These are phyloP conservation scores for Gilbertella persicaria DNA, from an alignment of 371 early-diverging fungal genomes.

Conservation along the genomic window DNA sequence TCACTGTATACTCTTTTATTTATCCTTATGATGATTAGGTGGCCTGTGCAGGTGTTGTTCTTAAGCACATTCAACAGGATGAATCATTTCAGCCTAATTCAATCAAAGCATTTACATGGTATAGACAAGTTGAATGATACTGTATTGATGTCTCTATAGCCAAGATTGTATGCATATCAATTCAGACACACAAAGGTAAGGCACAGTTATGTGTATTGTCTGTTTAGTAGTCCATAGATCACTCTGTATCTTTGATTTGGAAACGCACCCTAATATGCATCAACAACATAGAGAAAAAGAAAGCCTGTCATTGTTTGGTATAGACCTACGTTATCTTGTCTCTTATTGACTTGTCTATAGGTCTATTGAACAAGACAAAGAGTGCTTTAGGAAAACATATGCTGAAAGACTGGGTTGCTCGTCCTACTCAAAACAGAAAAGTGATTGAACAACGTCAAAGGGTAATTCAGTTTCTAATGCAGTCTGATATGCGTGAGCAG, in stretches of 20 bases:
- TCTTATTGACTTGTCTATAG: conserved; percentile 32
- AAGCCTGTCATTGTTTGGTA: conserved; percentile 72
- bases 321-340: too few species aligned
- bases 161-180: conserved; percentile 57
- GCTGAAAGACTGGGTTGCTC: conserved; percentile 66
- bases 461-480: conserved; percentile 53
- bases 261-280: conserved; percentile 69
- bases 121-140: not conserved
- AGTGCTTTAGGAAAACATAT: conserved; percentile 60
- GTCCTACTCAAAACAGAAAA: conserved; percentile 54
- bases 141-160: not conserved
- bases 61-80: conserved; percentile 44
- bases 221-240: conserved; percentile 40
- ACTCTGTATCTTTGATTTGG: conserved; percentile 67
- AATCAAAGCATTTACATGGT: conserved; percentile 25
- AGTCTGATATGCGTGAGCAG: conserved; percentile 32
- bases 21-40: conserved; percentile 36
- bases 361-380: conserved; percentile 61
- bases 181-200: conserved; percentile 55
- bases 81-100: conserved; percentile 29
- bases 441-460: conserved; percentile 55
- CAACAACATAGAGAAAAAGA: conserved; percentile 60
- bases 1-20: not conserved
- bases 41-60: conserved; percentile 65
- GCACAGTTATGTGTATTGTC: not conserved